Evolutionary conservation across 2,329 filamentous ascomycete species (phyloP).

Genomic region (Rutstroemia sp.): DNA sequence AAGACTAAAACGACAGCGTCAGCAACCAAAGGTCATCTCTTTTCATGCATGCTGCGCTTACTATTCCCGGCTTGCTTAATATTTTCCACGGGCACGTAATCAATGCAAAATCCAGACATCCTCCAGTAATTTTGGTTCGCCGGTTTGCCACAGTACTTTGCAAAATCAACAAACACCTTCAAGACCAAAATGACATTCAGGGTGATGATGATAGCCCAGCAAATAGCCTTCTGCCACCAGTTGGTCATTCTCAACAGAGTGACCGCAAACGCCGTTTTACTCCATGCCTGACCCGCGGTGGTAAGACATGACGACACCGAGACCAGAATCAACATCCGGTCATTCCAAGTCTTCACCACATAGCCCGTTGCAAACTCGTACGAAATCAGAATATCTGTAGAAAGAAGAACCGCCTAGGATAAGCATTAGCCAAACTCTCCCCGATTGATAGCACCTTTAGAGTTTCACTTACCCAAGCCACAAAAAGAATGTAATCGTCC

Average conservation of each 20-base stretch:
- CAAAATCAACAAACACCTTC: slow-evolving; percentile 44
- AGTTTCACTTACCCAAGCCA: slow-evolving; percentile 14
- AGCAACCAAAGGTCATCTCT: slow-evolving; percentile 5
- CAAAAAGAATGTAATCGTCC: slow-evolving; percentile 18
- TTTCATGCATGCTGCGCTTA: slow-evolving; percentile 24
- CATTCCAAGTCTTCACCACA: slow-evolving; percentile 39
- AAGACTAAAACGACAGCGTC: slow-evolving; percentile 34
- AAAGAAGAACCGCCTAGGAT: slow-evolving; percentile 34
- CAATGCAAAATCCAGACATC: slow-evolving; percentile 37
- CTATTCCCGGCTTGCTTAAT: slow-evolving; percentile 46
- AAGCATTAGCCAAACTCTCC: not conserved
- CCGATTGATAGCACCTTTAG: not conserved
- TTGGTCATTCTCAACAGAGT: slow-evolving; percentile 35
- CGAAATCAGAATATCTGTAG: slow-evolving; percentile 39
- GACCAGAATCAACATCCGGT: slow-evolving; percentile 46
- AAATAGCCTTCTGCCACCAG: slow-evolving; percentile 34
- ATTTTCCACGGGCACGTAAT: slow-evolving; percentile 31
- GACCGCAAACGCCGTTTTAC: slow-evolving; percentile 33
- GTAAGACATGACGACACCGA: slow-evolving; percentile 28
- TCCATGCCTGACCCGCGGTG: slow-evolving; percentile 31
- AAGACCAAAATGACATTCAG: slow-evolving; percentile 42
- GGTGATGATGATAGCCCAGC: slow-evolving; percentile 42
- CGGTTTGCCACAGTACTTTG: slow-evolving; percentile 35
- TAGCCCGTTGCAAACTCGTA: slow-evolving; percentile 43
- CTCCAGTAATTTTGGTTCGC: slow-evolving; percentile 41